A percentile compares a stretch with the other conserved stretches of the same genome.
Conservation (phyloP, 345 rosid species). For the Populus pruinosa region DNA sequence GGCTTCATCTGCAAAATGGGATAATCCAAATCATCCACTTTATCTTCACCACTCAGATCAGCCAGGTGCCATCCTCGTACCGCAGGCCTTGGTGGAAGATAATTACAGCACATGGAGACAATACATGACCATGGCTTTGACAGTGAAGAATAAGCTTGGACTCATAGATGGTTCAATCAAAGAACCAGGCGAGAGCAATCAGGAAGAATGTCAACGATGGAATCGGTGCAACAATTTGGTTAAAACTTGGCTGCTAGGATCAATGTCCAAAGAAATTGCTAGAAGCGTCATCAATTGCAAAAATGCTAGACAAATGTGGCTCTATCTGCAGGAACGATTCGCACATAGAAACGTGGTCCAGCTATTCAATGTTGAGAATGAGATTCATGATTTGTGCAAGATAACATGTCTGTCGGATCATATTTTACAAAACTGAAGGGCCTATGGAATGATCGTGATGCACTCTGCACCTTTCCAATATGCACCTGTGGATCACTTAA, state of each 20-base stretch:
- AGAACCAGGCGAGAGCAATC: neutral
- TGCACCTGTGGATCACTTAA: neutral
- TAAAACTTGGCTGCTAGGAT: neutral
- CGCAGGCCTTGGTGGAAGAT: neutral
- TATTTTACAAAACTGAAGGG: neutral
- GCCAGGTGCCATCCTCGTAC: neutral
- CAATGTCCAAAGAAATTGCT: conserved; percentile 7
- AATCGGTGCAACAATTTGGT: neutral
- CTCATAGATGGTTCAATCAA: neutral
- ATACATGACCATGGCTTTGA: conserved; percentile 1
- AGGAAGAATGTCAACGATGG: neutral
- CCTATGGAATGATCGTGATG: neutral
- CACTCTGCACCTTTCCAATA: neutral
- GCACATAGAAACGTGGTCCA: neutral
- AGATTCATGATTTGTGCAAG: neutral
- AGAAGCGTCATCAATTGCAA: neutral
- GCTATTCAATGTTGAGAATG: conserved; percentile 6
- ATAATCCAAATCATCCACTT: neutral
- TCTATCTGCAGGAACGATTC: neutral
- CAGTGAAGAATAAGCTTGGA: neutral
- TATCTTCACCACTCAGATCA: neutral
- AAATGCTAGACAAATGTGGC: neutral
- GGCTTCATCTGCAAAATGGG: neutral
- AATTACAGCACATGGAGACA: conserved; percentile 1
- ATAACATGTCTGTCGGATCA: neutral